phyloP scores from a whole-genome alignment of 176 grass and related monocot genomes.

The Oryza brachyantha region DNA sequence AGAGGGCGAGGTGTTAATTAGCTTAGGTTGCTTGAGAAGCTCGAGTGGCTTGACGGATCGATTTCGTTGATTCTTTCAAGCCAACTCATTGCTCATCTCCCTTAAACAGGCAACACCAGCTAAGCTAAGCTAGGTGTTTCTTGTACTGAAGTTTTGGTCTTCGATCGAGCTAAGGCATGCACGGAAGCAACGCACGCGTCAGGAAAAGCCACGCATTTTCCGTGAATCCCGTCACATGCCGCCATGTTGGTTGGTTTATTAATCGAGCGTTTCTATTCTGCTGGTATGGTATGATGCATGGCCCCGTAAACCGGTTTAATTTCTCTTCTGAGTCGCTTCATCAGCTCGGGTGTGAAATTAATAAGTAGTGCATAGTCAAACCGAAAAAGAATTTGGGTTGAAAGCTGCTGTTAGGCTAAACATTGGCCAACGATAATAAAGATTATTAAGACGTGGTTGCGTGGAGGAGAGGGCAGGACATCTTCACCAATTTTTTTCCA shows the following conservation, averaged over 20 bases:
- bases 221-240: neutral
- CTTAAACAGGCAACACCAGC: neutral
- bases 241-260: neutral
- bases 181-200: slow-evolving; percentile 37
- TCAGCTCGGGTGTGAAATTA: too few relatives aligned
- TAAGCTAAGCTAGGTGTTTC: slow-evolving; percentile 23
- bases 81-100: slow-evolving; percentile 36
- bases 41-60: slow-evolving; percentile 37
- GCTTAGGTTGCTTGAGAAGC: slow-evolving; percentile 48
- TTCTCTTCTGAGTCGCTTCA: neutral
- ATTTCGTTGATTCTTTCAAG: slow-evolving; percentile 63
- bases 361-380: neutral
- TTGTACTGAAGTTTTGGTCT: slow-evolving; percentile 37
- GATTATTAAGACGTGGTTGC: too few relatives aligned
- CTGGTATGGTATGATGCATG: neutral
- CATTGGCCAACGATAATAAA: neutral
- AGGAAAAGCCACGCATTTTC: slow-evolving; percentile 10
- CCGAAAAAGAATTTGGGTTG: neutral
- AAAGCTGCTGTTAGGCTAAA: neutral
- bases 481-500: neutral
- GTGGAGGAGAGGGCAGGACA: neutral
- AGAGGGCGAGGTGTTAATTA: neutral
- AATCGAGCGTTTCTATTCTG: neutral
- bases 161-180: slow-evolving; percentile 20
- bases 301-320: neutral